Percentiles rank a stretch among this genome's conserved stretches.
Conservation (phyloP, 1,139 yeast species). For the Magnusiomyces suaveolens region DNA sequence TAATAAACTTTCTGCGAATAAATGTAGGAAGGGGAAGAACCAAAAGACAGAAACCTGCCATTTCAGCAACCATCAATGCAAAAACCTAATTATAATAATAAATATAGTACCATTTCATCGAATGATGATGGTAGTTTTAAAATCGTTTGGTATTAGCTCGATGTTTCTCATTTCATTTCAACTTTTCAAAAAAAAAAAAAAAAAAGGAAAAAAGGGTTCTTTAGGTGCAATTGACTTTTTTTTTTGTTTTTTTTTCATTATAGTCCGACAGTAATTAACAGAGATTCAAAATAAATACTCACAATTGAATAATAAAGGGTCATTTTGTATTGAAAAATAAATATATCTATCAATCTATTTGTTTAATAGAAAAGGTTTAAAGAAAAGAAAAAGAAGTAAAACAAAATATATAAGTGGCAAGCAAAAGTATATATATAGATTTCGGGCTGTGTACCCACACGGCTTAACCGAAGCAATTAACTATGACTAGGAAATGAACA, state of each 20-base stretch:
- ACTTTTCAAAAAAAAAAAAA: neutral
- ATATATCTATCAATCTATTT: neutral
- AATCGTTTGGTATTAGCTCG: too few species aligned
- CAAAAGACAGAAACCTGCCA: conserved; percentile 69
- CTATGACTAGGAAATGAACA: too few species aligned
- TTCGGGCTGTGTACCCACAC: too few species aligned
- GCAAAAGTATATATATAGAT: too few species aligned
- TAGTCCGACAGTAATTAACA: neutral
- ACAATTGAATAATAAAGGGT: conserved; percentile 65
- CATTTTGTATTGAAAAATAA: conserved; percentile 43
- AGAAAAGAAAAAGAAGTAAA: neutral
- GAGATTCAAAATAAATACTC: too few species aligned
- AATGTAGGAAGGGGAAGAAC: conserved; percentile 79
- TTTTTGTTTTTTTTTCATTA: neutral
- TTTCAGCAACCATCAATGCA: conserved; percentile 62
- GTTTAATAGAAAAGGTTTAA: neutral
- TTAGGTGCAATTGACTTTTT: neutral
- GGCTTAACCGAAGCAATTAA: too few species aligned
- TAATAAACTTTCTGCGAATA: conserved; percentile 58
- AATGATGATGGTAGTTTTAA: neutral
- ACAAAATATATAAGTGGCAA: too few species aligned
- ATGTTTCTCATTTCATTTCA: neutral
- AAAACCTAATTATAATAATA: conserved; percentile 41
- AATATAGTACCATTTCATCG: neutral
- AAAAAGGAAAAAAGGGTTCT: neutral